These are phyloP conservation scores for Lepidium africanum DNA, from an alignment of 345 rosid species.

Conservation along the genomic window DNA sequence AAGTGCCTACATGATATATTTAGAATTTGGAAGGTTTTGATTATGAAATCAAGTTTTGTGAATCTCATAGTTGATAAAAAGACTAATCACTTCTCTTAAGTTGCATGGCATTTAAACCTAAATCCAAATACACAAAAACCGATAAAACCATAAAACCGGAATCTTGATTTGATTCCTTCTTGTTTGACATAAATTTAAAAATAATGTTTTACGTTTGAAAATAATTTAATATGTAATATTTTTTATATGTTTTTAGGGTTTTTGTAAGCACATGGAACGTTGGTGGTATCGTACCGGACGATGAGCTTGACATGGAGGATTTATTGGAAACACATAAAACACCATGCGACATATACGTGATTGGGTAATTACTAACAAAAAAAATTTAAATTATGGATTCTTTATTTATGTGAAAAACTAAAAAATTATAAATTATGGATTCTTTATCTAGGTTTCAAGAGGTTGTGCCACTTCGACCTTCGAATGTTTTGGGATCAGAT, in stretches of 20 bases:
- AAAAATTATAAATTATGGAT: no score
- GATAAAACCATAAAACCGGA: no score
- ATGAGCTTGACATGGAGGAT: slow-evolving; percentile 57
- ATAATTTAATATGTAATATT: no score
- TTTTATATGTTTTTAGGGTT: slow-evolving; percentile 35
- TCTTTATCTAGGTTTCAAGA: slow-evolving; percentile 91
- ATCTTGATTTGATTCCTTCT: background rate
- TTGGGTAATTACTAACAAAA: slow-evolving; percentile 58
- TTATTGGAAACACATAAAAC: slow-evolving; percentile 40
- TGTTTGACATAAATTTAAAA: no score
- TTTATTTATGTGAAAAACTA: no score
- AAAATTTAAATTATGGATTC: no score
- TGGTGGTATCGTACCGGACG: slow-evolving; percentile 65
- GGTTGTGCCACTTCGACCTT: slow-evolving; percentile 58
- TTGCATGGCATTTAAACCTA: background rate
- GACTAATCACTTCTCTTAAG: background rate
- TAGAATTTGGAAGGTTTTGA: no score
- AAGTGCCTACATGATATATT: no score
- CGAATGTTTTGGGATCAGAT: slow-evolving; percentile 54
- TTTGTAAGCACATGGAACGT: slow-evolving; percentile 89
- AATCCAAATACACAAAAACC: no score
- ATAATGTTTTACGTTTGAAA: background rate
- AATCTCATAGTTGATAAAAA: no score
- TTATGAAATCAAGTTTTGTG: no score
- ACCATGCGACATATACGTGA: slow-evolving; percentile 62